Base-by-base conservation (phyloP, 805 yeast genomes). In the Saturnispora saitoi region DNA sequence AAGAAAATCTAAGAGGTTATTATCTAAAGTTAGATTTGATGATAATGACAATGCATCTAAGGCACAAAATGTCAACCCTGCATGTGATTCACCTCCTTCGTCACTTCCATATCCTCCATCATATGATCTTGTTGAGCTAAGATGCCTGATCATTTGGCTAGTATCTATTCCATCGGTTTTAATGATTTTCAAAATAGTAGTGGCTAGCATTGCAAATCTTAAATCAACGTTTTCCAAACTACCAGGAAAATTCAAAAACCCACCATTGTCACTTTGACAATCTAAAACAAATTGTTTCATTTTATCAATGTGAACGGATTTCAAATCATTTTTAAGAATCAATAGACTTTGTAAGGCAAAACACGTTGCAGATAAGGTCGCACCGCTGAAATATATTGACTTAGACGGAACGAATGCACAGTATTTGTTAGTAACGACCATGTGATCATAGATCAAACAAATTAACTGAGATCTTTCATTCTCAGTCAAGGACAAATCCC, bases 51-150 rank as follows among this genome's bases (percentile, higher is more conserved):
- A 68, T 1, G 85, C 63, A 0, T 84, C 83, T 22, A 90, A 56
- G 0, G 86, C 96, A 66, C 97, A 90, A 58, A 79, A 91, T 0
- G 95, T 84, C 51, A 85, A 72, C 0, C 98, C 99, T 7, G 88
- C 81, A 65, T 91, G 97, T 2, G 89, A 71, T 62, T 91, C 99
- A 24, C 58, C 53, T 14, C 55, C 51, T 11, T 26, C n/a, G 7
- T 52, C 41, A 22, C 75, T 73, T 4, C 90, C 84, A 42, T 86
- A 64, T 0, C 96, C 97, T 1, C 97, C 97, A 57, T 76, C 80
- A 55, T 64, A 72, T 30, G 71, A 66, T 34, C 69, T 60, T 9
- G 66, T 58, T 0, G 60, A 45, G 17, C 49, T 20, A 1, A 82
- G 62, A 58, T 71, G 80, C 0, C 51, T 48, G 3, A 60, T 59